phyloP scores from a whole-genome alignment of 495 filamentous ascomycete genomes.

The Tuber borchii region DNA sequence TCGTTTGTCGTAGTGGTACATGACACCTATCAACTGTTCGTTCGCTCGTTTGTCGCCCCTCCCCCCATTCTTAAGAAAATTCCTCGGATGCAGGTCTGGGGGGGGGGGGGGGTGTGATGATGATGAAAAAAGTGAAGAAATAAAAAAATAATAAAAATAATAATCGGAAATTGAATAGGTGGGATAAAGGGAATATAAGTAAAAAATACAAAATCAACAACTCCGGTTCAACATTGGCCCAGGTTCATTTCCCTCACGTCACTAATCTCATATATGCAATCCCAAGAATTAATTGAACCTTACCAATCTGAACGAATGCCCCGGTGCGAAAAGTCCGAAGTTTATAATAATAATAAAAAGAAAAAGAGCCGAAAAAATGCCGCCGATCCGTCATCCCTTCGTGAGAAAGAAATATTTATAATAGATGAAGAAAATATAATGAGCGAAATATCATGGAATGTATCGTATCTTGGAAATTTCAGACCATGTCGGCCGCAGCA shows the following conservation, averaged over 20 bases:
- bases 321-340: background rate
- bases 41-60: background rate
- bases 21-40: background rate
- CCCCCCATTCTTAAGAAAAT: background rate
- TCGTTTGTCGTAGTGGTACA: background rate
- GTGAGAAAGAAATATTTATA: conserved; percentile 2
- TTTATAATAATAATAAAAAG: background rate
- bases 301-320: background rate
- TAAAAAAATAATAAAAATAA: background rate
- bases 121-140: background rate
- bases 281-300: background rate
- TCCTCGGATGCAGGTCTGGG: background rate
- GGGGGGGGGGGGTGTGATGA: too few relatives aligned
- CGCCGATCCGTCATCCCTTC: background rate
- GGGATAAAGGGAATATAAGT: background rate
- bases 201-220: background rate
- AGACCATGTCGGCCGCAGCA: background rate
- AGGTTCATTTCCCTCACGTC: background rate
- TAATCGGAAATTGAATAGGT: background rate
- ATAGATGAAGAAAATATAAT: background rate
- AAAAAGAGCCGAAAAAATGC: background rate
- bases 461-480: background rate
- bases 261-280: background rate
- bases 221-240: background rate
- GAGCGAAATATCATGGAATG: background rate